phyloP scores from a whole-genome alignment of 805 yeast species.

The Metschnikowia koreensis region DNA sequence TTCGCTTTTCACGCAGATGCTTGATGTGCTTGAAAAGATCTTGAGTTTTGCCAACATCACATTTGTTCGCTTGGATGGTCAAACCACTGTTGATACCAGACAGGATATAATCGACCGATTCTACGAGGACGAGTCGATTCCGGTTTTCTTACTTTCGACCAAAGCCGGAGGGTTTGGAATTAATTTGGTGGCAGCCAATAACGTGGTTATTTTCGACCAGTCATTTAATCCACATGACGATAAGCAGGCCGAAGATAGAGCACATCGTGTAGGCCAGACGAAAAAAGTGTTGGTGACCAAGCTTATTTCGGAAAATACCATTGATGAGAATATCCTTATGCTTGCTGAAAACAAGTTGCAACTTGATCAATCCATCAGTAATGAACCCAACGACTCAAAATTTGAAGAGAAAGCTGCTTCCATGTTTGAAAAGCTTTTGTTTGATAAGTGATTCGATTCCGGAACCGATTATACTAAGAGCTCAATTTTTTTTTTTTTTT shows the following conservation, averaged over 20 bases:
- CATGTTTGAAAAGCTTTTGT: slow-evolving; percentile 49
- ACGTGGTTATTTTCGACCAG: slow-evolving; percentile 88
- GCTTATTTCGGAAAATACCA: slow-evolving; percentile 67
- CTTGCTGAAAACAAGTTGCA: slow-evolving; percentile 90
- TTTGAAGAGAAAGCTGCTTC: slow-evolving; percentile 54
- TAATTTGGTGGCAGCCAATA: slow-evolving; percentile 91
- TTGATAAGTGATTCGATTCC: slow-evolving; percentile 21
- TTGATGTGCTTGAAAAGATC: slow-evolving; percentile 82
- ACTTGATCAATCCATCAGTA: slow-evolving; percentile 65
- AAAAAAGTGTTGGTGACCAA: slow-evolving; percentile 78
- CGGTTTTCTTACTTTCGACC: slow-evolving; percentile 85
- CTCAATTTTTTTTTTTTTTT: no score
- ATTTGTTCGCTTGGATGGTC: slow-evolving; percentile 89
- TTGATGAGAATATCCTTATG: slow-evolving; percentile 85
- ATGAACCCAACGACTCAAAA: slow-evolving; percentile 37
- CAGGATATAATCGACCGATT: slow-evolving; percentile 89
- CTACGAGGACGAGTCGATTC: slow-evolving; percentile 76
- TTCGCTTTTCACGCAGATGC: slow-evolving; percentile 88
- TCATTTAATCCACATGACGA: slow-evolving; percentile 98
- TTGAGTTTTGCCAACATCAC: slow-evolving; percentile 61
- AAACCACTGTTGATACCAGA: slow-evolving; percentile 87
- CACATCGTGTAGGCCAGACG: slow-evolving; percentile 95
- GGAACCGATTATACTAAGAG: not conserved
- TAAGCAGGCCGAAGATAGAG: slow-evolving; percentile 97
- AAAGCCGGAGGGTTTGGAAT: slow-evolving; percentile 99